These are phyloP conservation scores for Apiospora rasikravindrae DNA, from an alignment of 2,329 filamentous ascomycete genomes.

Conservation along the genomic window DNA sequence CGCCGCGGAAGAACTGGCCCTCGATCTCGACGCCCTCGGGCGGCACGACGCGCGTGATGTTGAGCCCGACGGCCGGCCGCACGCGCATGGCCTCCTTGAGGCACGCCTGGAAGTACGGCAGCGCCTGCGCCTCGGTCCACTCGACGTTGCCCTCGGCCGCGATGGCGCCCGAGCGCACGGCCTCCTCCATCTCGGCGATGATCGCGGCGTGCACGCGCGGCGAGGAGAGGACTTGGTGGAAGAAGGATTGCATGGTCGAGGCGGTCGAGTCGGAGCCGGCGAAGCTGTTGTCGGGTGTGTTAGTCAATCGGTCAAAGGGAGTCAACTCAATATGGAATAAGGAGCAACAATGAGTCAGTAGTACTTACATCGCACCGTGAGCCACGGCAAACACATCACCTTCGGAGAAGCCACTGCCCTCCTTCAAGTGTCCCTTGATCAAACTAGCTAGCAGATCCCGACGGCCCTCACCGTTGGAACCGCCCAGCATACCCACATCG, in stretches of 20 bases:
- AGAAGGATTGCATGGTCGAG: conserved; percentile 63
- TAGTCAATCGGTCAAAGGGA: not conserved
- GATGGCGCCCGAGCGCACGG: conserved; percentile 43
- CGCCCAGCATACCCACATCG: conserved; percentile 22
- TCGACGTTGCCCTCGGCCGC: conserved; percentile 49
- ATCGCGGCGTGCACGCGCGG: conserved; percentile 47
- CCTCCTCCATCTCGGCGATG: conserved; percentile 49
- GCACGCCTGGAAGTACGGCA: conserved; percentile 62
- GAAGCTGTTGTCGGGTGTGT: conserved; percentile 45
- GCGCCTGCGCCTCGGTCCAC: conserved; percentile 52
- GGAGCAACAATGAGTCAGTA: not conserved
- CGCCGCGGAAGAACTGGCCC: conserved; percentile 56
- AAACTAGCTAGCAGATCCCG: conserved; percentile 57
- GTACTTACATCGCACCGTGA: conserved; percentile 59
- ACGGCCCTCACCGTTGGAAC: conserved; percentile 44
- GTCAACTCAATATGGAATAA: not conserved
- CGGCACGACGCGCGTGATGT: conserved; percentile 58
- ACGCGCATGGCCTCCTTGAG: conserved; percentile 62
- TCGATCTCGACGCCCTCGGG: conserved; percentile 57
- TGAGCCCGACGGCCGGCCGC: conserved; percentile 59
- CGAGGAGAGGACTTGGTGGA: conserved; percentile 54
- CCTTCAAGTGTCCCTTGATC: conserved; percentile 58
- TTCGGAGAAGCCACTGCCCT: conserved; percentile 51
- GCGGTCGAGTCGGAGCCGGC: conserved; percentile 67
- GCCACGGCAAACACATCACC: conserved; percentile 63